Evolutionary conservation across 176 grass and related monocot genomes (phyloP), one percentile per base, ranked within the genome.

Genomic region (Oryza coarctata): DNA sequence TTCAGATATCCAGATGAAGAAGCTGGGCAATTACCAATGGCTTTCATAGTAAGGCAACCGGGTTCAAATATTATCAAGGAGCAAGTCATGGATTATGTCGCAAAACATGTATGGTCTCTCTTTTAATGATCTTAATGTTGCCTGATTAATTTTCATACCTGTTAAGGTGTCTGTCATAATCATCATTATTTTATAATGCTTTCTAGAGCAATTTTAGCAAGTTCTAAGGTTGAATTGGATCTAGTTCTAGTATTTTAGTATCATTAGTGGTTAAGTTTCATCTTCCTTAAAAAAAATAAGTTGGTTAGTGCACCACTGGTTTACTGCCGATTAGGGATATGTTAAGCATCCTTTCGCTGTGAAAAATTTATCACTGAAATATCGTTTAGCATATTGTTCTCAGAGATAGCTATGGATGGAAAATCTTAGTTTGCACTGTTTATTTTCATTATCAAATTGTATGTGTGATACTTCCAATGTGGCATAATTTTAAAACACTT

Each of bases 1-100:
- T 78, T 47, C 84, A 94, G 95, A 36, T 93, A 91, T 84, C 95
- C 95, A 71, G 88, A 98, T 80, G 95, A 94, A 87, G 90, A 94
- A 77, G 92, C 17, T 60, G 95, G 92, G 58, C 79, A 98, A 76
- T 23, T 94, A 79, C 92, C 95, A 47, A 88, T 98, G 88, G 95
- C 95, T 30, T 91, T 93, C 58, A 81, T 94, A 68, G 92, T 94
- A 68, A 93, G 86, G 86, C 82, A 91, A 66, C 75, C 86, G 7
- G 84, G 86, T 7, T 63, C 61, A 62, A 70, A 70, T 47, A 32
- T 98, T 67, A 91, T 52, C 2, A 79, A 73, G 20, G 63, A 86
- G 71, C 81, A 91, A 74, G 82, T 94, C 70, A 93, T 93, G 82
- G 79, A 93, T 89, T 86, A 89, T 40, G 88, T 94, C 23, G 88